Conservation (phyloP, 345 rosid species). For the Camelina laxa region DNA sequence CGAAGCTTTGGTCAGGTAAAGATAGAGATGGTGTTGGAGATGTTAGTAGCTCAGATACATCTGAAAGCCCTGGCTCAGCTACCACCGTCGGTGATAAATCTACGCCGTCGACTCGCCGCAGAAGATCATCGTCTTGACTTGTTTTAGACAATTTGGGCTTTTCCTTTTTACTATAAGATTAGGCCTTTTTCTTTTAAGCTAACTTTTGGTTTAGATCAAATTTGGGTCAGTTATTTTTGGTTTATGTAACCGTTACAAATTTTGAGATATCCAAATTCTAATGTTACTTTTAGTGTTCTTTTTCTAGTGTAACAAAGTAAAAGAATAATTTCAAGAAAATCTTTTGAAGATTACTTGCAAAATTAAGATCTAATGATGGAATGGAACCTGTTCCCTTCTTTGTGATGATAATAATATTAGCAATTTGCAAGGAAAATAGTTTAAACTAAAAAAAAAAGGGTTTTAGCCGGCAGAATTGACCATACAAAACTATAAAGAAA, state of each 20-base stretch:
- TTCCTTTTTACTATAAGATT: neutral
- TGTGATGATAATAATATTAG: slow-evolving; percentile 3
- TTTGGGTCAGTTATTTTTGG: slow-evolving; percentile 1
- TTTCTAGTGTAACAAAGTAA: neutral
- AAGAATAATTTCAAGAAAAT: slow-evolving; percentile 1
- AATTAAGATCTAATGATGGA: slow-evolving; percentile 27
- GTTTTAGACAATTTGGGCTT: neutral
- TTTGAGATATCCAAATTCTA: slow-evolving; percentile 33
- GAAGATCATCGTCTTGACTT: slow-evolving; percentile 46
- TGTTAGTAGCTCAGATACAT: slow-evolving; percentile 70
- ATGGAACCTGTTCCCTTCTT: slow-evolving; percentile 18
- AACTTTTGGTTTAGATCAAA: slow-evolving; percentile 32
- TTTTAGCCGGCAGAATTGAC: slow-evolving; percentile 39
- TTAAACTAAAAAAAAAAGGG: neutral
- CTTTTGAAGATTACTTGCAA: slow-evolving; percentile 24
- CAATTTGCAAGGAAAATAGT: slow-evolving; percentile 28
- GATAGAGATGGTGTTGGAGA: slow-evolving; percentile 57
- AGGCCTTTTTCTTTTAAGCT: slow-evolving; percentile 16
- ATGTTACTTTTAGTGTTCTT: neutral
- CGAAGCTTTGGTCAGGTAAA: slow-evolving; percentile 71
- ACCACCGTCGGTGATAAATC: slow-evolving; percentile 78
- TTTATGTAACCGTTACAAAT: slow-evolving; percentile 33
- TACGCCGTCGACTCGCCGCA: slow-evolving; percentile 69
- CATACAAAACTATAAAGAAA: slow-evolving; percentile 33
- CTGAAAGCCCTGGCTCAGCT: slow-evolving; percentile 70